phyloP scores from a whole-genome alignment of 805 yeast genomes.

The Candida morakotiae region DNA sequence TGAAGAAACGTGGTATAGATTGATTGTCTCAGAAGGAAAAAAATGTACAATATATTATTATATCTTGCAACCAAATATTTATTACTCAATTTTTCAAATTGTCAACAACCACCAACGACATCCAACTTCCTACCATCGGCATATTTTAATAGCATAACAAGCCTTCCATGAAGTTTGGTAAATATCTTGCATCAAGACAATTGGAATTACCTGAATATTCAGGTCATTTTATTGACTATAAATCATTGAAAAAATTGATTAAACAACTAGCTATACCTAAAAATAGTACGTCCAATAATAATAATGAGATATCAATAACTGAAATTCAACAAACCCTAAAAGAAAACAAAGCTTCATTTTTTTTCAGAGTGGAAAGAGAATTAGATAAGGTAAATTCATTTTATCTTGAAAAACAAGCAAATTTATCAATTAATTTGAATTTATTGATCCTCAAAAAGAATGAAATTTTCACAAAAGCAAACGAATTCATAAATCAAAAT shows the following conservation, averaged over 20 bases:
- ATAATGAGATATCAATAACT: conserved; percentile 3
- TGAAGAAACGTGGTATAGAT: too few species aligned
- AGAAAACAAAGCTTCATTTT: conserved; percentile 86
- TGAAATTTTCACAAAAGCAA: conserved; percentile 34
- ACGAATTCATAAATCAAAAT: conserved; percentile 8
- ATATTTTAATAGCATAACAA: too few species aligned
- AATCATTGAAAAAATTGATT: conserved; percentile 86
- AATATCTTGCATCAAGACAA: conserved; percentile 89
- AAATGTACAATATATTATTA: too few species aligned
- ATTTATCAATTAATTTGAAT: conserved; percentile 74
- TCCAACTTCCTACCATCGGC: too few species aligned
- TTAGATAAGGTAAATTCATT: conserved; percentile 92
- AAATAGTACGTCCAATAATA: conserved; percentile 11
- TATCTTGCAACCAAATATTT: too few species aligned
- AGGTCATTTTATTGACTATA: conserved; percentile 90
- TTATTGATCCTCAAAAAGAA: conserved; percentile 69
- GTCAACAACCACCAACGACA: too few species aligned
- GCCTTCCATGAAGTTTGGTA: conserved; percentile 97
- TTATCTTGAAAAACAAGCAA: conserved; percentile 87
- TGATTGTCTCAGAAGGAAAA: too few species aligned
- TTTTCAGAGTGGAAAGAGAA: conserved; percentile 89
- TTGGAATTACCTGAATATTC: conserved; percentile 93
- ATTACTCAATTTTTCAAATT: too few species aligned
- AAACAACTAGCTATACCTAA: conserved; percentile 63
- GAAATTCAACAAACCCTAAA: conserved; percentile 52